phyloP scores from a whole-genome alignment of 768 basidiomycete genomes.

The Hemileccinum impolitum region DNA sequence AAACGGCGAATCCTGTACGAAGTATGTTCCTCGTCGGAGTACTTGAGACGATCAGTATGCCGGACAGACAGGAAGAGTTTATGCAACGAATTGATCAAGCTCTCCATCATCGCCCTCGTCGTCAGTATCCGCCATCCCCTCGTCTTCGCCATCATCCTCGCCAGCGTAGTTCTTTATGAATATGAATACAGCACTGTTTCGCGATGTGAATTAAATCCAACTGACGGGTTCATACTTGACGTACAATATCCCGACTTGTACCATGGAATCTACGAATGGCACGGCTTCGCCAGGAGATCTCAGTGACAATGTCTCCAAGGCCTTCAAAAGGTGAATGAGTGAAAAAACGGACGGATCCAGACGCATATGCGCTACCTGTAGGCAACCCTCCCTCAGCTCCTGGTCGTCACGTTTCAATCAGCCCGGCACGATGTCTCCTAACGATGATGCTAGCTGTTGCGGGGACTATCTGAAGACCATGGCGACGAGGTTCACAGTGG shows the following conservation, averaged over 20 bases:
- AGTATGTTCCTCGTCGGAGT: constrained; percentile 97
- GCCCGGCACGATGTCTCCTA: constrained; percentile 65
- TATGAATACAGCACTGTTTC: constrained; percentile 5
- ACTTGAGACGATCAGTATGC: constrained; percentile 43
- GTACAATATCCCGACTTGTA: constrained; percentile 67
- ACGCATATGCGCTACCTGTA: constrained; percentile 52
- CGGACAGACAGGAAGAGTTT: neutral
- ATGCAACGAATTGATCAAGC: constrained; percentile 61
- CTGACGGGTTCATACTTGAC: constrained; percentile 92
- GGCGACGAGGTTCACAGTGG: constrained; percentile 74
- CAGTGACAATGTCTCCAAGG: constrained; percentile 81
- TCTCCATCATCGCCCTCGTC: constrained; percentile 84
- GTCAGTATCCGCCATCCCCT: constrained; percentile 53
- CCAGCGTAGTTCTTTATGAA: constrained; percentile 70
- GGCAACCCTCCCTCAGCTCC: constrained; percentile 73
- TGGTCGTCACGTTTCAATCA: constrained; percentile 76
- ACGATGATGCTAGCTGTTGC: constrained; percentile 55
- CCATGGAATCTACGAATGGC: constrained; percentile 63
- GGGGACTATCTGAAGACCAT: constrained; percentile 77
- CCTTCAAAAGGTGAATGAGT: constrained; percentile 36
- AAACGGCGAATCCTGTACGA: constrained; percentile 95
- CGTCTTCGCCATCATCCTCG: constrained; percentile 62
- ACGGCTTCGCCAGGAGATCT: constrained; percentile 82
- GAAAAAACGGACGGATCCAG: neutral
- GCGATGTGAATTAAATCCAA: neutral